These are phyloP conservation scores for Trichocladium antarcticum DNA, from an alignment of 495 filamentous ascomycete genomes.

Conservation along the genomic window DNA sequence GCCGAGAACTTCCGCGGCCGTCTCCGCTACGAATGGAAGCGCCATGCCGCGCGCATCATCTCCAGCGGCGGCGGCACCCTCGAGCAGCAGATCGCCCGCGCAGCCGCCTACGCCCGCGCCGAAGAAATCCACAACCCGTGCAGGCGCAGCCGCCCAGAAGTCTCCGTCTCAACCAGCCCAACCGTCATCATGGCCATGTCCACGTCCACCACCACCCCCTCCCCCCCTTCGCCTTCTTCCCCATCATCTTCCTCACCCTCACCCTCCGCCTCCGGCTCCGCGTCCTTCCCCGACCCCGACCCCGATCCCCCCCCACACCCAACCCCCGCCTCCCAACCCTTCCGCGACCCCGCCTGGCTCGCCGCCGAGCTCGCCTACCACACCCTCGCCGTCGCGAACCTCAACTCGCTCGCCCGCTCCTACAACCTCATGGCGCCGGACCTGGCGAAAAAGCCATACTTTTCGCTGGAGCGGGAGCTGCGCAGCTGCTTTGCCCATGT, in stretches of 20 bases:
- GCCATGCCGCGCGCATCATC: slow-evolving; percentile 73
- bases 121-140: slow-evolving; percentile 51
- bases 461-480: slow-evolving; percentile 73
- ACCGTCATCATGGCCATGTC: slow-evolving; percentile 38
- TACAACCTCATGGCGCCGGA: slow-evolving; percentile 94
- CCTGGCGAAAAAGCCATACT: slow-evolving; percentile 88
- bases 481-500: slow-evolving; percentile 72
- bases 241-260: not conserved
- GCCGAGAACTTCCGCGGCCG: slow-evolving; percentile 59
- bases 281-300: no score
- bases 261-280: not conserved
- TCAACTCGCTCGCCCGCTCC: slow-evolving; percentile 71
- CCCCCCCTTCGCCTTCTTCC: not conserved
- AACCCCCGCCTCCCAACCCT: slow-evolving; percentile 29
- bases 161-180: slow-evolving; percentile 37
- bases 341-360: slow-evolving; percentile 58
- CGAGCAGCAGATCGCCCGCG: slow-evolving; percentile 62
- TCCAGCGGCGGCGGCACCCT: slow-evolving; percentile 67
- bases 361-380: slow-evolving; percentile 64
- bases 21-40: slow-evolving; percentile 72
- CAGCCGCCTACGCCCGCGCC: slow-evolving; percentile 60
- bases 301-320: no score
- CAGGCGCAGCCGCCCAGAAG: slow-evolving; percentile 35
- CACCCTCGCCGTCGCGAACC: slow-evolving; percentile 60
- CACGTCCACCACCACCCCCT: slow-evolving; percentile 10